Conservation (phyloP, 495 filamentous ascomycete species). For the Penicillium subrubescens region DNA sequence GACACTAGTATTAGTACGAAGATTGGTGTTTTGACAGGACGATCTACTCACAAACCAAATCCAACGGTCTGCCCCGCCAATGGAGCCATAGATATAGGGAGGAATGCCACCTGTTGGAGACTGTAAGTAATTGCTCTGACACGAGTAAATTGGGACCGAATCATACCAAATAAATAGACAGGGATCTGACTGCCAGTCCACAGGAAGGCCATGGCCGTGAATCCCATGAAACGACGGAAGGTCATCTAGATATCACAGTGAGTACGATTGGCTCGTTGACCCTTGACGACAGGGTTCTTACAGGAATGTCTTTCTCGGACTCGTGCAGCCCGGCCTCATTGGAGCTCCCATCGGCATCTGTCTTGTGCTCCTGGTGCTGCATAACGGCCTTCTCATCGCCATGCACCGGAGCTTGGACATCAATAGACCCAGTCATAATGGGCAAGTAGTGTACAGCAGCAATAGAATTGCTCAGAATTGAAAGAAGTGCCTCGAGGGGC, state of each 20-base stretch:
- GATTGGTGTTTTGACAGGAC: not conserved
- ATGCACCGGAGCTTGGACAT: constrained; percentile 21
- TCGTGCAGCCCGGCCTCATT: constrained; percentile 27
- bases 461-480: not conserved
- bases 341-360: constrained; percentile 18
- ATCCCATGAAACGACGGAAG: constrained; percentile 57
- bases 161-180: constrained; percentile 59
- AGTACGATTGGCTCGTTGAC: not conserved
- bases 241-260: constrained; percentile 49
- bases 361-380: constrained; percentile 27
- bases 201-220: constrained; percentile 65
- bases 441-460: constrained; percentile 4
- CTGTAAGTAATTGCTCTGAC: not conserved
- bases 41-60: constrained; percentile 62
- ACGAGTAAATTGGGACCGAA: too few species aligned
- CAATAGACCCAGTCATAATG: constrained; percentile 22
- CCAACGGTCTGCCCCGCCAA: constrained; percentile 68
- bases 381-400: constrained; percentile 31
- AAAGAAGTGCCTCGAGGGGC: not conserved
- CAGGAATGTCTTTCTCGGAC: constrained; percentile 26
- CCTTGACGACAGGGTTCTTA: not conserved
- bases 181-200: constrained; percentile 69
- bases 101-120: constrained; percentile 52
- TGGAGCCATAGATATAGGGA: constrained; percentile 64
- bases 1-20: not conserved